phyloP scores from a whole-genome alignment of 176 grass and related monocot species.

The Carex myosuroides region DNA sequence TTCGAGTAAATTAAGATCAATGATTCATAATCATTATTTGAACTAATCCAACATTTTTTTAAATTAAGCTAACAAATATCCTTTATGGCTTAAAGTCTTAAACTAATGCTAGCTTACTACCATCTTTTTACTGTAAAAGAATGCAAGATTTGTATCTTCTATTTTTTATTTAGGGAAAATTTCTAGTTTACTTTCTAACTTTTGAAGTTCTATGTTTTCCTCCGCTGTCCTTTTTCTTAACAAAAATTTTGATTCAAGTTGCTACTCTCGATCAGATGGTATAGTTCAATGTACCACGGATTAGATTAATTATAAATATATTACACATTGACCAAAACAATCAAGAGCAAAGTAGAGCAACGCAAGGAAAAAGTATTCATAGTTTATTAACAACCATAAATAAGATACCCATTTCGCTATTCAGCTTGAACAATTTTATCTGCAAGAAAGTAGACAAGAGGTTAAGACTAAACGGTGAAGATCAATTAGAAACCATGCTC shows the following conservation, averaged over 20 bases:
- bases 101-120: neutral
- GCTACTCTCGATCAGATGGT: neutral
- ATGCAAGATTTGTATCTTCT: neutral
- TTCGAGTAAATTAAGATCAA: neutral
- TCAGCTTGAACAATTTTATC: neutral
- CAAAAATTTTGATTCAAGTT: neutral
- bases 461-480: neutral
- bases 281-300: neutral
- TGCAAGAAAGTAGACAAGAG: neutral
- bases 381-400: neutral
- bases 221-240: neutral
- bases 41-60: neutral
- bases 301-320: neutral
- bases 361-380: neutral
- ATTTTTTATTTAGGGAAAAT: neutral
- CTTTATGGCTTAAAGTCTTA: neutral
- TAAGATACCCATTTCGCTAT: neutral
- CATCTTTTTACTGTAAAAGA: neutral
- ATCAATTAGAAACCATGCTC: conserved; percentile 97
- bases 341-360: neutral
- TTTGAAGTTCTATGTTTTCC: neutral
- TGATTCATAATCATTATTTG: neutral
- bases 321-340: neutral
- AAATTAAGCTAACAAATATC: neutral
- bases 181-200: neutral